Conservation (phyloP, 2,329 filamentous ascomycete genomes). For the Mariannaea elegans region DNA sequence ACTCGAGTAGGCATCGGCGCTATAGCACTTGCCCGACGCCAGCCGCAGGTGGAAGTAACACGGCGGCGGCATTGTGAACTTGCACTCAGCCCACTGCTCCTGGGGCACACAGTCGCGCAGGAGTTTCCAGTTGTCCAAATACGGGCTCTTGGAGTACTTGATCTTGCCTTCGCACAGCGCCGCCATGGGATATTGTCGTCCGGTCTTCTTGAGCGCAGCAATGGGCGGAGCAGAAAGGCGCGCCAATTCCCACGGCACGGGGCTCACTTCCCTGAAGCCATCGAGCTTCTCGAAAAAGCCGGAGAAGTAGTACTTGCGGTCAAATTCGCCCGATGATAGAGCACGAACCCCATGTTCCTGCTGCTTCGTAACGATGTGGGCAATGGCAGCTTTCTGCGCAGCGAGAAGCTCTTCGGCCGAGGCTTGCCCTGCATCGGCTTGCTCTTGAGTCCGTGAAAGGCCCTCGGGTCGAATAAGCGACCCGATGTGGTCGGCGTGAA, state of each 20-base stretch:
- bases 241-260: slow-evolving; percentile 50
- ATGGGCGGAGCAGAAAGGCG: slow-evolving; percentile 51
- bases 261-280: slow-evolving; percentile 50
- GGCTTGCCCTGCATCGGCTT: slow-evolving; percentile 59
- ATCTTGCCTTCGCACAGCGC: slow-evolving; percentile 55
- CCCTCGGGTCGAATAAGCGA: slow-evolving; percentile 73
- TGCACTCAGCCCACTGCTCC: slow-evolving; percentile 69
- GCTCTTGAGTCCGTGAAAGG: slow-evolving; percentile 61
- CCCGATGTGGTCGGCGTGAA: slow-evolving; percentile 77
- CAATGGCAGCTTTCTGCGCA: slow-evolving; percentile 70
- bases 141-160: slow-evolving; percentile 50
- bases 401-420: slow-evolving; percentile 56
- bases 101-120: slow-evolving; percentile 57
- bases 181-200: slow-evolving; percentile 50
- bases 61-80: slow-evolving; percentile 73
- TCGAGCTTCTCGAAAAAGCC: slow-evolving; percentile 59
- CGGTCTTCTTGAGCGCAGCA: slow-evolving; percentile 49
- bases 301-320: slow-evolving; percentile 59
- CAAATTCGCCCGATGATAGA: slow-evolving; percentile 76
- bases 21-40: slow-evolving; percentile 62
- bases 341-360: slow-evolving; percentile 68
- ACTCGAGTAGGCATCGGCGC: slow-evolving; percentile 58
- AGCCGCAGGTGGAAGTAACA: slow-evolving; percentile 71
- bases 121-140: slow-evolving; percentile 54
- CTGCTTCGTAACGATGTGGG: slow-evolving; percentile 72